Evolutionary conservation across 495 filamentous ascomycete species (phyloP).

Genomic region (Xylaria castorea): DNA sequence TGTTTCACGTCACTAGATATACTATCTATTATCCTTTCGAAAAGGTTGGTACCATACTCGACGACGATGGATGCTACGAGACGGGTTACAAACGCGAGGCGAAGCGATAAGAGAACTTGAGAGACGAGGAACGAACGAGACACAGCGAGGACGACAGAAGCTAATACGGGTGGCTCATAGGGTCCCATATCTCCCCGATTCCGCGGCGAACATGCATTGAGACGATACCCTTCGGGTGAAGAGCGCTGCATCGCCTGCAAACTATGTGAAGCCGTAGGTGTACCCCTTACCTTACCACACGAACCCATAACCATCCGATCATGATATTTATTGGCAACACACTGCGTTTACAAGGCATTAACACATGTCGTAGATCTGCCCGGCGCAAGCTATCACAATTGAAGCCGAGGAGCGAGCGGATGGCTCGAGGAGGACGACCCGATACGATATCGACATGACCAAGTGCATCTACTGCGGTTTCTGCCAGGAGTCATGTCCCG

Average conservation of each 20-base stretch:
- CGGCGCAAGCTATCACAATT: slow-evolving; percentile 95
- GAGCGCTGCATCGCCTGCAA: slow-evolving; percentile 99
- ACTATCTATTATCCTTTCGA: slow-evolving; percentile 99
- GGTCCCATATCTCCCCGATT: slow-evolving; percentile 97
- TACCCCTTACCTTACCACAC: not conserved
- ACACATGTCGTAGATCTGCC: slow-evolving; percentile 70
- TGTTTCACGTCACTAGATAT: slow-evolving; percentile 62
- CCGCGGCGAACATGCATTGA: slow-evolving; percentile 94
- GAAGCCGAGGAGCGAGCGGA: slow-evolving; percentile 98
- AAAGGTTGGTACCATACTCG: slow-evolving; percentile 62
- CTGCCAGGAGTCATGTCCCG: slow-evolving; percentile 98
- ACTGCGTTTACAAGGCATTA: slow-evolving; percentile 9
- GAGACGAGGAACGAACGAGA: not conserved
- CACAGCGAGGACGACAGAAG: not conserved
- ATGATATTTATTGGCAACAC: not conserved
- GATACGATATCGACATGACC: slow-evolving; percentile 99
- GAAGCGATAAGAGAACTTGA: not conserved
- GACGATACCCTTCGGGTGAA: slow-evolving; percentile 95
- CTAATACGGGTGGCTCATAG: slow-evolving; percentile 39
- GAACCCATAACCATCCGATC: not conserved
- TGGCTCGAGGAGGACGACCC: slow-evolving; percentile 89
- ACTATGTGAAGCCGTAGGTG: slow-evolving; percentile 85
- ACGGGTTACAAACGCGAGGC: not conserved
- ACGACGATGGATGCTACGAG: not conserved
- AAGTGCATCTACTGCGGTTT: slow-evolving; percentile 99